A percentile compares a stretch with the other conserved stretches of the same genome.
These are phyloP conservation scores for Colletotrichum scovillei DNA, from an alignment of 2,329 filamentous ascomycete genomes.

Conservation along the genomic window DNA sequence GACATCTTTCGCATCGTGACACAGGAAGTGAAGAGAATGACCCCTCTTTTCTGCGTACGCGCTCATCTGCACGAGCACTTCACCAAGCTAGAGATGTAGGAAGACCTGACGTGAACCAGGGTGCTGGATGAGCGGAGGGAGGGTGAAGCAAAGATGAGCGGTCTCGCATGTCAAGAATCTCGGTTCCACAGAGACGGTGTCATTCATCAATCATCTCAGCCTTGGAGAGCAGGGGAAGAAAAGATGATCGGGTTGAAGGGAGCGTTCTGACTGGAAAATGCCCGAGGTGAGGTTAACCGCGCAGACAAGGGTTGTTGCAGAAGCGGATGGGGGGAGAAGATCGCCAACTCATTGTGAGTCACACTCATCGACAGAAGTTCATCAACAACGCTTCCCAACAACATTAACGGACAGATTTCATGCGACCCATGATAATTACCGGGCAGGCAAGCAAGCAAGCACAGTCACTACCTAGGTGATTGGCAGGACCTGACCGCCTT, in stretches of 20 bases:
- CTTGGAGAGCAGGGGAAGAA: not conserved
- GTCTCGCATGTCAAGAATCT: not conserved
- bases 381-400: not conserved
- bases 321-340: not conserved
- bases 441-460: not conserved
- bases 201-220: slow-evolving; percentile 8
- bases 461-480: too few relatives aligned
- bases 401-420: not conserved
- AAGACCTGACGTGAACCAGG: slow-evolving; percentile 18
- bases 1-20: not conserved
- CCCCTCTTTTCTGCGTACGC: not conserved
- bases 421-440: not conserved
- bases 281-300: not conserved
- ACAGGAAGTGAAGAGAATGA: not conserved
- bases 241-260: not conserved
- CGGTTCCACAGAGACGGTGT: not conserved
- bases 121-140: not conserved
- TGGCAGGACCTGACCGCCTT: slow-evolving; percentile 22
- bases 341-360: slow-evolving; percentile 32
- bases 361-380: slow-evolving; percentile 2
- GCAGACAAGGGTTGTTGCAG: not conserved
- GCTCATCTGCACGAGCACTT: not conserved
- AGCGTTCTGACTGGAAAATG: not conserved
- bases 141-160: not conserved
- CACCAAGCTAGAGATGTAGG: slow-evolving; percentile 21